These are phyloP conservation scores for Astragalus glycyphyllos DNA, from an alignment of 306 rosid species.

Conservation along the genomic window DNA sequence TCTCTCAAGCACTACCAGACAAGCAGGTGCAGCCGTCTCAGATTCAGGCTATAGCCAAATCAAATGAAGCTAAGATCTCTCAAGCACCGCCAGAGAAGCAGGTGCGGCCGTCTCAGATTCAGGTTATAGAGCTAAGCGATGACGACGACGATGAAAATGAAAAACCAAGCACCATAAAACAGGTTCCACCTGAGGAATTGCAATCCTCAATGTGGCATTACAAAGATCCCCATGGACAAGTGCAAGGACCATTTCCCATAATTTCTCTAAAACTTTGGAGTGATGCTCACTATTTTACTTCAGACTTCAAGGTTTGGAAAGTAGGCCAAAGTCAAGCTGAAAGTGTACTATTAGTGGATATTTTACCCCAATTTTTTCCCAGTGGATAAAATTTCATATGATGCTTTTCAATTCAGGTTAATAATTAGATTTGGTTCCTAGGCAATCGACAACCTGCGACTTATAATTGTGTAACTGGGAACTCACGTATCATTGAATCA, in stretches of 20 bases:
- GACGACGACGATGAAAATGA: conserved; percentile 49
- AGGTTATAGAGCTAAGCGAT: conserved; percentile 63
- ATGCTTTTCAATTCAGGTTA: neutral
- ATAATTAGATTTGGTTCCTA: neutral
- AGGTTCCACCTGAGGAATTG: conserved; percentile 36
- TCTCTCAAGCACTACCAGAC: conserved; percentile 24
- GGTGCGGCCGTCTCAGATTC: conserved; percentile 38
- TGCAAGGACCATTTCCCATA: conserved; percentile 80
- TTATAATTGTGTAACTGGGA: conserved; percentile 18
- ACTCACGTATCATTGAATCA: neutral
- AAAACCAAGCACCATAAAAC: conserved; percentile 35
- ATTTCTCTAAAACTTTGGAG: conserved; percentile 67
- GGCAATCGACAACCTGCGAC: neutral
- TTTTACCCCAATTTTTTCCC: conserved; percentile 52
- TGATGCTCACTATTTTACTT: conserved; percentile 64
- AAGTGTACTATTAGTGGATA: conserved; percentile 54
- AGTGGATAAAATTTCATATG: neutral
- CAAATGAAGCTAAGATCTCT: conserved; percentile 35
- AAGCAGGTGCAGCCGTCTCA: conserved; percentile 39
- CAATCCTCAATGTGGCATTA: conserved; percentile 62
- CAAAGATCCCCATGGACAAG: conserved; percentile 69
- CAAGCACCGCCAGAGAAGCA: conserved; percentile 25
- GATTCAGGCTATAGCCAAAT: conserved; percentile 46
- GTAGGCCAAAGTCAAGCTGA: conserved; percentile 54
- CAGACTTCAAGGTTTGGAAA: conserved; percentile 84